Evolutionary conservation across 129 eudicot species (phyloP), one percentile per base, ranked within the genome.

Genomic region (Escallonia herrerae): DNA sequence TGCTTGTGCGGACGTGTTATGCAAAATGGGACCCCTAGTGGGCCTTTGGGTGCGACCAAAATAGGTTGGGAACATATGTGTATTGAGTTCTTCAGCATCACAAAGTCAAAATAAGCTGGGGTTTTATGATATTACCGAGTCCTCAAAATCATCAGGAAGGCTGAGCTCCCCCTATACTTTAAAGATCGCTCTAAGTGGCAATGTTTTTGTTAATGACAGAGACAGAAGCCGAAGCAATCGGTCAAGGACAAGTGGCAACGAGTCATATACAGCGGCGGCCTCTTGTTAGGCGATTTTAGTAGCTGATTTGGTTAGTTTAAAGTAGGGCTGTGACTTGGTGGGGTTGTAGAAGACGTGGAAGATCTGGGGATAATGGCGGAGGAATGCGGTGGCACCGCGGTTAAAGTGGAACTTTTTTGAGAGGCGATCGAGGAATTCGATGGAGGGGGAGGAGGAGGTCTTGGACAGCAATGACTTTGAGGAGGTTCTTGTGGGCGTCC

Each of bases 111-210:
- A 93, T 67, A 86, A n/a, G n/a, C 68, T 65, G 6, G 84, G 74
- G 64, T 83, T 77, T 68, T 60, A 64, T 0, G 76, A 68, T 13
- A 93, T 79, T 49, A 93, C 81, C 5, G 87, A 81, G 53, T 86
- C 96, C 87, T 93, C 99, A n/a, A 88, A 89, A 70, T 89, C 81
- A 67, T 93, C 96, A 39, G 96, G 96, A 9, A 89, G 80, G 15
- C 96, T 95, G 43, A 93, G 80, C 64, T 88, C 99, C 68, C 85
- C 83, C 91, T 89, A 93, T 8, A 93, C 96, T 59, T 93, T 93
- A 62, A 89, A 89, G 60, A 93, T 69, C 38, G 95, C 98, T 15
- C 96, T 66, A 43, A 88, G 81, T 6, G 96, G 98, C 67, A 88
- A 48, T 13, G 70, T 81, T 66, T 76, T 88, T 4, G 91, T 77